Base-by-base conservation (phyloP, 257 asterid genomes). In the Rhazya stricta region DNA sequence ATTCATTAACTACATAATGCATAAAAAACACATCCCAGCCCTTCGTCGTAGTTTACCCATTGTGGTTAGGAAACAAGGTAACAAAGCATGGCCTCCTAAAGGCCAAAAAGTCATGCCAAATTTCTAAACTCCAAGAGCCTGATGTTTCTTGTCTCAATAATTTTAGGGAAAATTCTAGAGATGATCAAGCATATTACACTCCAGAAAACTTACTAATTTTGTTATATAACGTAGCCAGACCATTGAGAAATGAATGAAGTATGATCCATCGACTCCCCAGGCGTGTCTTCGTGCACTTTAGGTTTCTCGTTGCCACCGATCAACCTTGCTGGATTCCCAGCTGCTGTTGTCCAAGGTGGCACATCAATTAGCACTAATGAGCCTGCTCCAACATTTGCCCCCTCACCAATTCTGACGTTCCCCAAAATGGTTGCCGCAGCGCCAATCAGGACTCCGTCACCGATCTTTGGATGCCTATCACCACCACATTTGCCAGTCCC, bases 351-450 rank as follows among this genome's bases (percentile, higher is more conserved):
- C 79, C 91, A 74, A 13, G 96, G 88, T 1, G 96, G 96, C 78
- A 90, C 93, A 16, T 88, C 88, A 46, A 82, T 88, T 81, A 90
- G 61, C 32, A 90, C 96, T 68, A 90, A 81, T 0, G 96, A 88
- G 42, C 93, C 96, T 0, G 96, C 91, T 53, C 96, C 96, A 41
- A 90, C 82, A 82, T 90, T 90, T 13, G 96, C 96, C n/a, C 93
- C 93, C 76, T 90, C 93, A 0, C 96, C 96, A 27, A 90, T 90
- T n/a, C 43, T 83, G 21, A 90, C 81, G 6, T 86, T 88, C 32
- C 96, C 96, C 6, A 90, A 71, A 63, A 90, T 85, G 4, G 91
- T 90, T 13, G 96, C 96, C 19, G 89, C 87, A 0, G 96, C 93
- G 37, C 96, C 96, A 43, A 90, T 90, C 81, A 88, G 65, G 50